These are phyloP conservation scores for Rhodamnia rubescens DNA, from an alignment of 345 rosid species.

Conservation along the genomic window DNA sequence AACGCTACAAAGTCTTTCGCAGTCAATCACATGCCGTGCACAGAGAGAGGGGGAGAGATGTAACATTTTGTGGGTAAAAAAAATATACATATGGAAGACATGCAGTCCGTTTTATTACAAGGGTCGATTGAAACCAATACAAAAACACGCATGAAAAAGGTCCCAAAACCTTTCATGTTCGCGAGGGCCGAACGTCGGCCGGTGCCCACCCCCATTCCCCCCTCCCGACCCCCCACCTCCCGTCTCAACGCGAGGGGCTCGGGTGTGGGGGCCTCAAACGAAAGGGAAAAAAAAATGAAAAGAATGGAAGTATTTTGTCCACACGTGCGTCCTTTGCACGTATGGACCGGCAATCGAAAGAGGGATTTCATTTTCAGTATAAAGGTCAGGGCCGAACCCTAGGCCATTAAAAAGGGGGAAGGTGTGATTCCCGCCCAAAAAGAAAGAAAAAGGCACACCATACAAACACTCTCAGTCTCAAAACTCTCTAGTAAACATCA, in stretches of 20 bases:
- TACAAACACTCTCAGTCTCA: conserved; percentile 12
- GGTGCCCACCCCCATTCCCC: not conserved
- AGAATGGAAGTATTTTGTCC: not conserved
- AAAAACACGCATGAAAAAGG: not conserved
- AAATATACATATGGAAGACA: not conserved
- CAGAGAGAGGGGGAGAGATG: not conserved
- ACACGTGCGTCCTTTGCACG: conserved; percentile 26
- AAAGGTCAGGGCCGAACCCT: conserved; percentile 1
- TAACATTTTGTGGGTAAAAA: not conserved
- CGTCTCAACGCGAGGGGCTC: not conserved
- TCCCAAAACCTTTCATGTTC: not conserved
- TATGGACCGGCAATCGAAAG: not conserved
- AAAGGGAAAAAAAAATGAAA: not conserved
- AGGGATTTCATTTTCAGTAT: conserved; percentile 2
- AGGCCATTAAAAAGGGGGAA: conserved; percentile 13
- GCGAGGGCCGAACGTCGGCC: not conserved
- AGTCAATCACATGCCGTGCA: conserved; percentile 36
- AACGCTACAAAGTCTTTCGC: conserved; percentile 31
- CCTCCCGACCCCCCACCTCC: not conserved
- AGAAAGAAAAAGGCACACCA: conserved; percentile 10
- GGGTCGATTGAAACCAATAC: not conserved
- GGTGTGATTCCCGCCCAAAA: conserved; percentile 39
- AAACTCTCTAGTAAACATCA: not conserved
- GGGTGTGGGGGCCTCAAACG: not conserved
- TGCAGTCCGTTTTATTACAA: not conserved